Evolutionary conservation across 2,329 filamentous ascomycete genomes (phyloP), one percentile per base, ranked within the genome.

Genomic region (Bipolaris cookei): DNA sequence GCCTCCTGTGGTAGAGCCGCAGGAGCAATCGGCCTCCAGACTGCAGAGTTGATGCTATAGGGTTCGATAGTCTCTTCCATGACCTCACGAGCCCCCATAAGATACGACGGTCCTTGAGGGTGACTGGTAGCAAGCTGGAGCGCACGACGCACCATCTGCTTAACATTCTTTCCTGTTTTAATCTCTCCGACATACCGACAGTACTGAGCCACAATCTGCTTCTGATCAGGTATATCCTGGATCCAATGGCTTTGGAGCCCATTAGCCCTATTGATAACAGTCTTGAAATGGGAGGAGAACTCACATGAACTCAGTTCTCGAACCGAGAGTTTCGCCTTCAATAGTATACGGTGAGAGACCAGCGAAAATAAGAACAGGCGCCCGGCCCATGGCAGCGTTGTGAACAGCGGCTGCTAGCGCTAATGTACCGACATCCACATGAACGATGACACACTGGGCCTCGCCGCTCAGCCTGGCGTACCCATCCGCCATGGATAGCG

Each of bases 121-220:
- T 89, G 88, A 28, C 87, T 91, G 44, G 80, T 89, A 0, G 92
- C 91, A 70, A 95, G 96, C 65, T 91, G 90, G 53, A 96, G 76
- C 0, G 92, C 92, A 1, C 92, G 88, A 70, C 92, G 92, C 58
- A 96, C 90, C 78, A 96, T 88, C 79, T 96, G 91, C 68, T 96
- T 96, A 56, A 96, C 86, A 69, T 96, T 96, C 70, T 85, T 85
- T 13, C 91, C 91, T 2, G 89, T 89, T 79, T 92, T 93, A 75
- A 96, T 88, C 79, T 96, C 92, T 2, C 83, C 91, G 0, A 88
- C 79, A 70, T 95, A 96, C 7, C 92, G 85, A 73, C 92, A 96
- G 76, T 96, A 96, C 78, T 96, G 92, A 0, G 85, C 81, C 3
- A 96, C 80, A 56, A 96, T 93, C 67, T 87, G 84, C 73, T 89